Base-by-base conservation (phyloP, 75 land plant species). In the Azolla pinnata region DNA sequence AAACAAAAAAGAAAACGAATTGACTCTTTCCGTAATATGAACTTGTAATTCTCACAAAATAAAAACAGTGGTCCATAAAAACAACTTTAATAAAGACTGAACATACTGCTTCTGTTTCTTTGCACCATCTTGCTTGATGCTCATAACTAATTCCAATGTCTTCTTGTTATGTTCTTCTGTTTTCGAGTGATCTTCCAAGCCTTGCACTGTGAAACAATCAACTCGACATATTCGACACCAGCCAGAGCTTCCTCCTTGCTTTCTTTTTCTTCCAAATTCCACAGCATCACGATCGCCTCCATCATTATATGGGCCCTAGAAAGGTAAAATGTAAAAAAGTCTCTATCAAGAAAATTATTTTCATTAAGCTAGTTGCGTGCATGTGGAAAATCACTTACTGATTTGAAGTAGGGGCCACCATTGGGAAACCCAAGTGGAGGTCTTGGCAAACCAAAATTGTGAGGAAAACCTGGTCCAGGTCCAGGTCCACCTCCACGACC, bases 201-300 rank as follows among this genome's bases (percentile, higher is more conserved):
- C 88, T 30, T 84, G 84, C 12, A 84, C 88, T 27, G 84, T 81
- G 44, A 72, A 81, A 67, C 92, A 87, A 29, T 87, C 92, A 60
- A 87, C 57, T 31, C 74, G 83, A 60, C 92, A 87, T 7, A 87
- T 87, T 0, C 87, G 74, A 44, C 92, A 87, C 90, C 90, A 86
- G 2, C 79, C 86, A 54, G 72, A 72, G 34, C 71, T 76, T 4
- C 67, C 63, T 24, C 59, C 59, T 19, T 33, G 59, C 20, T 83
- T 87, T 61, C 82, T 77, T 68, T 74, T 84, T 49, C 84, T 78
- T 25, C 67, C 27, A 8, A 34, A 69, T 47, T 79, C 83, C 59
- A 70, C 54, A 29, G 79, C 31, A 33, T 68, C 85, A n/a, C n/a
- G n/a, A n/a, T n/a, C n/a, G 38, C 64, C 30, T 30, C 77, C 81